A percentile compares a stretch with the other conserved stretches of the same genome.
Evolutionary conservation across 169 alveolate genomes (phyloP).

Genomic region (Plasmodium cynomolgi): DNA sequence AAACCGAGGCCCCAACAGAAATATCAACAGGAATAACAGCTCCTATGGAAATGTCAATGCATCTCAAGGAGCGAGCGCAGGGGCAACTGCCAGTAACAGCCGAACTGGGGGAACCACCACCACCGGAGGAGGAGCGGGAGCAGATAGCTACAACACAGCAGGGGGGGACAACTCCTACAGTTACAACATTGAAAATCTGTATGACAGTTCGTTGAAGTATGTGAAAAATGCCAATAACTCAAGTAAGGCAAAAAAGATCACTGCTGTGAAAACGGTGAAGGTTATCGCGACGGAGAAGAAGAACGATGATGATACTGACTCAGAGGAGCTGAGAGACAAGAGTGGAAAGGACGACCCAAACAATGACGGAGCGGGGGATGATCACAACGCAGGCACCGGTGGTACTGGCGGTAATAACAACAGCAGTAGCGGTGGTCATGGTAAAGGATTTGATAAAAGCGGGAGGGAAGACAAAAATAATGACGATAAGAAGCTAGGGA

Average conservation of each 20-base stretch:
- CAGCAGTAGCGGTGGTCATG: background rate
- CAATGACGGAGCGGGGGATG: conserved; percentile 16
- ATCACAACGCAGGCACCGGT: background rate
- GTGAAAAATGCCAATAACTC: conserved; percentile 65
- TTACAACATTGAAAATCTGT: conserved; percentile 65
- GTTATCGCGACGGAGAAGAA: conserved; percentile 67
- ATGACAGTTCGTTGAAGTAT: conserved; percentile 58
- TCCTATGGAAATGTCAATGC: background rate
- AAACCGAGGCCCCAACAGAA: conserved; percentile 14
- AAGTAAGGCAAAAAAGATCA: conserved; percentile 34
- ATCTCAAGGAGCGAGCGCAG: background rate
- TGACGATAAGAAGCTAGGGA: conserved; percentile 31
- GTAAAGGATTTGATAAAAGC: conserved; percentile 3
- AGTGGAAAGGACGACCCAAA: conserved; percentile 32
- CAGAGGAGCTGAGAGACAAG: conserved; percentile 2
- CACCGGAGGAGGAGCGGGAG: background rate
- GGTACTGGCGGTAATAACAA: background rate
- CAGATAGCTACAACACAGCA: background rate
- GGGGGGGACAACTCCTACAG: conserved; percentile 16
- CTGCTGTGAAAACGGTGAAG: conserved; percentile 60
- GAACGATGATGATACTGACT: conserved; percentile 41
- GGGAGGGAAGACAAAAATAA: conserved; percentile 8
- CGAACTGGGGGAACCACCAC: background rate
- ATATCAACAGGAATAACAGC: background rate
- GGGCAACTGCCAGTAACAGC: background rate